Percentiles rank a stretch among this genome's conserved stretches.
Evolutionary conservation across 2,329 filamentous ascomycete species (phyloP).

Genomic region (Scedosporium dehoogii): DNA sequence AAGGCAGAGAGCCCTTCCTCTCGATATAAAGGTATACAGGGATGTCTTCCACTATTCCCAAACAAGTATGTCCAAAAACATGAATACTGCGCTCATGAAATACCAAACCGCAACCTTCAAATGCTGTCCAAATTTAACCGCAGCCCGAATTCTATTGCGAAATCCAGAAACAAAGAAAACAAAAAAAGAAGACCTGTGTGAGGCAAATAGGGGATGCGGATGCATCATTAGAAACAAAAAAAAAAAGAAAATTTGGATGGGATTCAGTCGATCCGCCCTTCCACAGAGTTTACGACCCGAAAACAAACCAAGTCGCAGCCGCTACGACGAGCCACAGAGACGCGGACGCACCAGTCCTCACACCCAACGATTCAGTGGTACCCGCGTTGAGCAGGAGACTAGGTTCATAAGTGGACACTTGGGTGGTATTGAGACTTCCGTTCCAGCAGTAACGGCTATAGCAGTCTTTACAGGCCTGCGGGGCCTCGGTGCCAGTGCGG

Average conservation of each 20-base stretch:
- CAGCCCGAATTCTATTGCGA: background rate
- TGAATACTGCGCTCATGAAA: background rate
- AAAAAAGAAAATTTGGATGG: background rate
- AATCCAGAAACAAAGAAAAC: background rate
- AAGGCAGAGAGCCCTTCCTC: no score
- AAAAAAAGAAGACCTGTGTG: background rate
- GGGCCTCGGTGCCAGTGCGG: conserved; percentile 58
- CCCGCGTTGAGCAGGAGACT: conserved; percentile 1
- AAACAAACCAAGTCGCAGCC: background rate
- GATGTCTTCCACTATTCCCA: no score
- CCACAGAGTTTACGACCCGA: background rate
- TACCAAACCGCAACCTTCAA: background rate
- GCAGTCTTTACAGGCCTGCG: conserved; percentile 63
- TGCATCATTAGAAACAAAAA: background rate
- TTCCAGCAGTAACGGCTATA: conserved; percentile 89
- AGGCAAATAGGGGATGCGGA: background rate
- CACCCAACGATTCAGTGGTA: background rate
- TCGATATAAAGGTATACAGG: no score
- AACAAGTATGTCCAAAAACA: background rate
- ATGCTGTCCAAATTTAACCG: background rate
- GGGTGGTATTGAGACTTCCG: conserved; percentile 37
- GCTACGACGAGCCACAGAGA: background rate
- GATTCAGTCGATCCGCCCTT: background rate
- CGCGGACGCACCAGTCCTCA: background rate
- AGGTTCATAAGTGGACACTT: conserved; percentile 4